Base-by-base conservation (phyloP, 192 early-diverging fungal genomes). In the Allomyces macrogynus region DNA sequence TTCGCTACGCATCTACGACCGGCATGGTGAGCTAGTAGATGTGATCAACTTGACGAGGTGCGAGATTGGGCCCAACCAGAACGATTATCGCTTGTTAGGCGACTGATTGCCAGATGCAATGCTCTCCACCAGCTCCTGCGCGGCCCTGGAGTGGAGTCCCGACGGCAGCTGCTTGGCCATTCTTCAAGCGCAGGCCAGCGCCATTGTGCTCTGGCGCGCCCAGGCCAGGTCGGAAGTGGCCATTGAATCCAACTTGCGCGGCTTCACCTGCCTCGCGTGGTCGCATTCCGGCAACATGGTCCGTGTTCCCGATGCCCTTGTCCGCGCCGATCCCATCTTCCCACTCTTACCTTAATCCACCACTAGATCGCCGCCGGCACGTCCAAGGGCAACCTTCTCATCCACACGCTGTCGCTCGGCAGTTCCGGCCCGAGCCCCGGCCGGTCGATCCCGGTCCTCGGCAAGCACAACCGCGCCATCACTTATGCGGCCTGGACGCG, bases 381-480 rank as follows among this genome's bases (percentile, higher is more conserved):
- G 20, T 23, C 63, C 24, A 79, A 80, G 61, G 79, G 79, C 72
- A 80, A 77, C 63, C 62, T 81, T 18, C 68, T 80, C 0, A 40
- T 40, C 32, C 32, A 40, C 14, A 78, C 77, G 67, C 67, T 70
- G 23, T 40, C 32, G 0, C 32, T 8, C 7, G 32, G 32, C 32
- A 40, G 32, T 40, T 40, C 32, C 32, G 32, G 32, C 16, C 49
- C 20, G 16, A 57, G 12, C 12, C 49, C 49, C 12, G 20, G 12
- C 49, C 49, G 16, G 9, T 57, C 49, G 49, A 57, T 57, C 23
- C 80, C 80, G 20, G 66, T 81, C 9, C 25, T 79, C 26, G 79
- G 80, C 14, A 81, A 81, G 64, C 80, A 81, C 63, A 68, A 69
- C 57, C 78, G 73, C 57, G 67, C 79, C 5, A 81, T 81, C 25